These are phyloP conservation scores for Rosa hybrid DNA, from an alignment of 331 rosid species.

Conservation along the genomic window DNA sequence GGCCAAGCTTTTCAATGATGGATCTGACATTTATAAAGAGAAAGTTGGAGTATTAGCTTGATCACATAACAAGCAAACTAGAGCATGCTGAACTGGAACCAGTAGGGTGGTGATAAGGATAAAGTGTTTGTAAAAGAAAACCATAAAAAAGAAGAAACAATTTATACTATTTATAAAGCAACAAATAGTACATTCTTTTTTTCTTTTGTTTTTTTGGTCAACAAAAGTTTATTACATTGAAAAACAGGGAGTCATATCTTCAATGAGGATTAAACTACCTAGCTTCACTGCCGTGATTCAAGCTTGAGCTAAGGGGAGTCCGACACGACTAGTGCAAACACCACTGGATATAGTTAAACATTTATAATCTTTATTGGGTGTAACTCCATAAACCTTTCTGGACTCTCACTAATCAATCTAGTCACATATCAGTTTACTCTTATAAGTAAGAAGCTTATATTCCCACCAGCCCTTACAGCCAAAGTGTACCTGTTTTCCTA, in stretches of 20 bases:
- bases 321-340: too few relatives aligned
- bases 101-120: slow-evolving; percentile 3
- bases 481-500: too few relatives aligned
- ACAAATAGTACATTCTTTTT: too few relatives aligned
- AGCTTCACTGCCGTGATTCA: background rate
- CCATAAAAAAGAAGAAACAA: slow-evolving; percentile 5
- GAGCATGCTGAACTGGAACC: background rate
- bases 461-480: too few relatives aligned
- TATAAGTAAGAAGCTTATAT: too few relatives aligned
- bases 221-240: background rate
- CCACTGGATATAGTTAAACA: too few relatives aligned
- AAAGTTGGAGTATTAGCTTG: slow-evolving; percentile 27
- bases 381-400: background rate
- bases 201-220: background rate
- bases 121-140: slow-evolving; percentile 5
- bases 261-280: background rate
- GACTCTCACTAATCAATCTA: background rate
- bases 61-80: slow-evolving; percentile 6
- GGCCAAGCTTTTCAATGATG: slow-evolving; percentile 73
- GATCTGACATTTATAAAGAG: slow-evolving; percentile 45
- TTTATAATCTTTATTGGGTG: too few relatives aligned
- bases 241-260: background rate
- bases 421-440: background rate
- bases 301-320: background rate
- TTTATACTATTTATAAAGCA: background rate